phyloP scores from a whole-genome alignment of 768 basidiomycete species.

The Boletellus sp. region DNA sequence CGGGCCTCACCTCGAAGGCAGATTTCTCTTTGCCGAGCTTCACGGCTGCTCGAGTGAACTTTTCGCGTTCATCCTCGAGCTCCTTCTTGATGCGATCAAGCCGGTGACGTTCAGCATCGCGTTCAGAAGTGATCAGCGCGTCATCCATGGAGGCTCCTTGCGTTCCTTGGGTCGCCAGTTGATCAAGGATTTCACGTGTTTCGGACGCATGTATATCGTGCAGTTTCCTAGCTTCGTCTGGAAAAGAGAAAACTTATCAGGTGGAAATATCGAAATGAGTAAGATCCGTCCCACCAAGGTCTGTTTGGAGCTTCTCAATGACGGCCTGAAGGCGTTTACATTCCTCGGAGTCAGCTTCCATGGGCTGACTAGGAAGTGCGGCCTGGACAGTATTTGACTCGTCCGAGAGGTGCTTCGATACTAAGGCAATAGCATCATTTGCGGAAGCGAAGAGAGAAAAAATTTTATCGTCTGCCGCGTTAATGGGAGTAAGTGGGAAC shows the following conservation, averaged over 20 bases:
- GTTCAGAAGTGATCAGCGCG: slow-evolving; percentile 47
- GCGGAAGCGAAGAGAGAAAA: slow-evolving; percentile 41
- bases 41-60: slow-evolving; percentile 61
- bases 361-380: slow-evolving; percentile 13
- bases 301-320: slow-evolving; percentile 48
- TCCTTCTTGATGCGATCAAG: slow-evolving; percentile 51
- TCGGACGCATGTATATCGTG: slow-evolving; percentile 40
- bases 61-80: slow-evolving; percentile 62
- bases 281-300: slow-evolving; percentile 48
- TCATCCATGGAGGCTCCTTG: slow-evolving; percentile 38
- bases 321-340: slow-evolving; percentile 46
- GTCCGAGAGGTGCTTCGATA: slow-evolving; percentile 26
- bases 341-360: slow-evolving; percentile 37
- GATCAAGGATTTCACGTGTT: slow-evolving; percentile 53
- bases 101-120: slow-evolving; percentile 52
- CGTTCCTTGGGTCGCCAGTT: slow-evolving; percentile 43
- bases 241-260: slow-evolving; percentile 7
- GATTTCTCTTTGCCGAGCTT: slow-evolving; percentile 63
- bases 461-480: slow-evolving; percentile 48
- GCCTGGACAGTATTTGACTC: slow-evolving; percentile 8
- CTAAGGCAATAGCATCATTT: slow-evolving; percentile 34
- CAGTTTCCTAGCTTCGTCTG: slow-evolving; percentile 49
- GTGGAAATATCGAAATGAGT: not conserved
- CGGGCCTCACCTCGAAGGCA: slow-evolving; percentile 54
- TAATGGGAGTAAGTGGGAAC: slow-evolving; percentile 52